Evolutionary conservation across 306 rosid species (phyloP), one percentile per base, ranked within the genome.

Genomic region (Echinosophora koreensis): DNA sequence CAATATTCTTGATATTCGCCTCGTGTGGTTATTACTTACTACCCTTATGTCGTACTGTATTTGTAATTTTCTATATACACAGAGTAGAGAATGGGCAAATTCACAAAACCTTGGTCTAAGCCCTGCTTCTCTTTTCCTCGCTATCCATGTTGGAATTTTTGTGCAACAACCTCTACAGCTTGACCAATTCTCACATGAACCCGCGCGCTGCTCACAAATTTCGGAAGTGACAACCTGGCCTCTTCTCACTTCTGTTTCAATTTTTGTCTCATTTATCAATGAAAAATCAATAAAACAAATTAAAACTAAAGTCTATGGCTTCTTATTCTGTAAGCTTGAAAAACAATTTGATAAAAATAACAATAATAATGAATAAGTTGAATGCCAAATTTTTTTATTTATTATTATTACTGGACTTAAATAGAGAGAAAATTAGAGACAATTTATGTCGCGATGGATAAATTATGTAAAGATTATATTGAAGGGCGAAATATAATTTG

Each of bases 211-310:
- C 12, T 34, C 51, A 64, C 27, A 44, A 13, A n/a, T 64, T 72
- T 55, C 51, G 62, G 8, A 2, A 52, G 64, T 41, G 44, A 64
- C 73, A 80, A 52, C 62, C 34, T 64, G 52, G 18, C 27, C 0
- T 61, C 52, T 65, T 64, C 35, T 17, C 42, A 13, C 5, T 15
- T 47, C 69, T 8, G 28, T 17, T 42, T 5, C 13, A 63, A 7
- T 22, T 46, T 57, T 63, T 17, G 58, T 41, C 35, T 65, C 28
- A 18, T 54, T 34, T 56, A 9, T 80, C 15, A 3, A 67, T 14
- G 4, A 13, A 35, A 78, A 42, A 35, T 14, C 34, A 15, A 10
- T 22, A 22, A 22, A 22, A 22, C 22, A 22, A 22, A 22, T 22
- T 22, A 22, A 22, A 22, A 22, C 22, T 22, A 22, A 22, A 22